Evolutionary conservation across 148 eudicot genomes (phyloP).

Genomic region (Fagopyrum esculentum): DNA sequence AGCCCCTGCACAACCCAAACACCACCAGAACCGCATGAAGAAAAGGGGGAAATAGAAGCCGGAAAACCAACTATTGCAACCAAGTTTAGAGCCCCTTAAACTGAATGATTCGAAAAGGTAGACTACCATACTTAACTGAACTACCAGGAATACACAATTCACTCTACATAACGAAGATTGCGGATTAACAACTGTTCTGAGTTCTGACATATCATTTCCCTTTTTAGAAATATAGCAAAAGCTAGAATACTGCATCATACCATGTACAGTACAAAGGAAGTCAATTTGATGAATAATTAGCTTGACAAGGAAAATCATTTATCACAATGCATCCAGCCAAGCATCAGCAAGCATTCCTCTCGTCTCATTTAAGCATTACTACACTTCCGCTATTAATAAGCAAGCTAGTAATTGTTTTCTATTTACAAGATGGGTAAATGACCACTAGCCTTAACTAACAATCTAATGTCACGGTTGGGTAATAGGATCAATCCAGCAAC

Average conservation of each 20-base stretch:
- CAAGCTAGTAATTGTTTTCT: background rate
- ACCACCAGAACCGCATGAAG: background rate
- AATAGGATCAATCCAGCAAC: background rate
- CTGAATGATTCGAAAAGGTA: background rate
- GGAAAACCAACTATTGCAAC: background rate
- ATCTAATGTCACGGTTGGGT: background rate
- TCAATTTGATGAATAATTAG: background rate
- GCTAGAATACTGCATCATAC: background rate
- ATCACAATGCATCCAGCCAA: background rate
- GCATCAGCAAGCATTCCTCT: background rate
- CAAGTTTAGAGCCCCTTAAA: background rate
- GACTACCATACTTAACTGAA: background rate
- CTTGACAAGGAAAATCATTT: background rate
- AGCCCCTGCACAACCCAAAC: constrained; percentile 4
- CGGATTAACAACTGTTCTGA: background rate
- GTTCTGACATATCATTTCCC: background rate
- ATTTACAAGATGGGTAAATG: background rate
- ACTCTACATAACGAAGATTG: background rate
- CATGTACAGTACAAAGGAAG: background rate
- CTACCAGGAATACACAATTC: background rate
- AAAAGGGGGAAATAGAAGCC: background rate
- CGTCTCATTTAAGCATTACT: background rate
- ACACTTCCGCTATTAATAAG: background rate
- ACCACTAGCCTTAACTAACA: background rate
- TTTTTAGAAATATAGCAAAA: background rate